Conservation (phyloP, 1,284 basidiomycete species). For the Tilletia indica region DNA sequence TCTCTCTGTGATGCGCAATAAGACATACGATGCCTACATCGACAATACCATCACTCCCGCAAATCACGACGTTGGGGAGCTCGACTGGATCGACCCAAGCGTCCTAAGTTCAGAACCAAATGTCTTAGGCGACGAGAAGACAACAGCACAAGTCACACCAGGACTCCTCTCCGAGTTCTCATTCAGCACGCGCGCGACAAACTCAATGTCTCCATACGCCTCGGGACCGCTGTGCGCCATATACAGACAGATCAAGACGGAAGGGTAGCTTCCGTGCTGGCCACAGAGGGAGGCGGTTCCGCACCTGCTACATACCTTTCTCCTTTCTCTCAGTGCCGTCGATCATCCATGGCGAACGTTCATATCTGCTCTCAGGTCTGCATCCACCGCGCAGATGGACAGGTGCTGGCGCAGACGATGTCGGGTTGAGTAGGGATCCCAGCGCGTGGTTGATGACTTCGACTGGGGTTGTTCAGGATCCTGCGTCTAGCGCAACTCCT, state of each 20-base stretch:
- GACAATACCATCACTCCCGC: conserved; percentile 18
- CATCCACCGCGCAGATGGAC: too few species aligned
- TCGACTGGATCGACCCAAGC: conserved; percentile 53
- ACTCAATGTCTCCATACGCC: not conserved
- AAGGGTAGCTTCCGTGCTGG: not conserved
- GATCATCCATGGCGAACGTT: too few species aligned
- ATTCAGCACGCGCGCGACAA: conserved; percentile 48
- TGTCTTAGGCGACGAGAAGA: conserved; percentile 31
- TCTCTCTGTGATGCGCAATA: not conserved
- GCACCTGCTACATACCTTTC: too few species aligned
- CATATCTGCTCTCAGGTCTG: too few species aligned
- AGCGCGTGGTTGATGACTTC: too few species aligned
- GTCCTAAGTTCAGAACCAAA: conserved; percentile 6
- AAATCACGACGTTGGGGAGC: conserved; percentile 27
- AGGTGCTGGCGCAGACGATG: too few species aligned
- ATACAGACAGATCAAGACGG: not conserved
- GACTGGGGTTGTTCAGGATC: too few species aligned
- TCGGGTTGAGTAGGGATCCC: too few species aligned
- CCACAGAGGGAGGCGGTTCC: not conserved
- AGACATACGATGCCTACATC: conserved; percentile 19
- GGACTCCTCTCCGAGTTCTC: conserved; percentile 76
- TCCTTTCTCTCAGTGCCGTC: too few species aligned
- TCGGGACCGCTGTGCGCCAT: not conserved
- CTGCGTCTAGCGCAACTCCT: too few species aligned
- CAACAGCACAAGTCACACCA: conserved; percentile 78